Base-by-base conservation (phyloP, 179 eudicot species). In the Sideroxylon spinosum region DNA sequence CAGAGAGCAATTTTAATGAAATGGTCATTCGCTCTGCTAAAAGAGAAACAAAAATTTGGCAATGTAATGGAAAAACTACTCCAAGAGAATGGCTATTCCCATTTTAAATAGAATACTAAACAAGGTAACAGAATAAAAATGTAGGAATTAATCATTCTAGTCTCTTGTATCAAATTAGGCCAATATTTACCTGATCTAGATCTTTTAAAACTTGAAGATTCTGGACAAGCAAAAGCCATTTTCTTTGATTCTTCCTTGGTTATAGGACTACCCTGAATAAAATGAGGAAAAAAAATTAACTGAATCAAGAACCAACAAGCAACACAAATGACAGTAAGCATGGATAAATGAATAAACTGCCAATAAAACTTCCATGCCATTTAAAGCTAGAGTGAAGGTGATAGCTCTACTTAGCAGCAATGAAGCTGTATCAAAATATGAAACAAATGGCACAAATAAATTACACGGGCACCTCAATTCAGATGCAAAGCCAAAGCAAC, bases 151-250 rank as follows among this genome's bases (percentile, higher is more conserved):
- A 37, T 1, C 44, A 37, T 37, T 37, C 44, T 3, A 37, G 3
- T 37, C 44, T 37, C 44, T 37, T 37, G 4, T 37, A 37, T 3
- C 44, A 37, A 37, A 37, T 3, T 37, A 37, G 44, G 44, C 44
- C 44, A 32, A 7, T 67, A 69, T 48, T 71, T 57, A 88, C 91
- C 91, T 64, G 91, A 87, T 85, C 87, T 82, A 68, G 90, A 89
- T 79, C 88, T 82, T 60, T 70, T 87, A 37, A 78, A 68, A 78
- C 78, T 70, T 6, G 66, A 79, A 77, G 77, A 62, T 59, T 79
- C 75, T 70, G 87, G 86, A 22, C 86, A 78, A 22, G 60, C 73
- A 59, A 63, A 28, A 52, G 76, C 10, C 37, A 13, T 32, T 77
- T 23, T 76, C 55, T 76, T 50, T 57, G 78, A 61, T 73, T 11